Percentiles rank a stretch among this genome's conserved stretches.
phyloP scores from a whole-genome alignment of 345 rosid genomes.

The Gossypium thurberi region DNA sequence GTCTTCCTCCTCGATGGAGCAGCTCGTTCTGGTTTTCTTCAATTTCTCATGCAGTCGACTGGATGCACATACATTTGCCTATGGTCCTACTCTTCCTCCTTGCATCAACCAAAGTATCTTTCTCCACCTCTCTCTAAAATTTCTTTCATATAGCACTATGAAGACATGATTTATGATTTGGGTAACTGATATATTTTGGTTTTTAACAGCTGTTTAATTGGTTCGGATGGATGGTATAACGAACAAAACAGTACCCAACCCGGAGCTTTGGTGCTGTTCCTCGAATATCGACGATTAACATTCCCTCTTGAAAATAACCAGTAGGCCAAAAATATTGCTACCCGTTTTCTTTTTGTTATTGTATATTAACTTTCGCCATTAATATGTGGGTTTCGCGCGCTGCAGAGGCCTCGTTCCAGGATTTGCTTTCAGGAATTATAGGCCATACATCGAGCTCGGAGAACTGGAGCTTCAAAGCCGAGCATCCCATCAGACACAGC shows the following conservation, averaged over 20 bases:
- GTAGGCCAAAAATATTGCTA: constrained; percentile 15
- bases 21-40: constrained; percentile 39
- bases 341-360: background rate
- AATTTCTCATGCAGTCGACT: constrained; percentile 34
- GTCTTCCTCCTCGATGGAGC: constrained; percentile 34
- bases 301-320: constrained; percentile 27
- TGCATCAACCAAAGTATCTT: constrained; percentile 37
- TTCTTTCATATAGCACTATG: background rate
- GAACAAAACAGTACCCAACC: constrained; percentile 33
- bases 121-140: background rate
- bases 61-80: constrained; percentile 60
- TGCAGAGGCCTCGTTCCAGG: constrained; percentile 59
- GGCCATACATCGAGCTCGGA: constrained; percentile 45
- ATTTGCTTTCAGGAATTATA: constrained; percentile 45
- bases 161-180: background rate
- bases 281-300: constrained; percentile 34
- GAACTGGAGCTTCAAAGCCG: constrained; percentile 36
- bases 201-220: constrained; percentile 37
- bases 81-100: constrained; percentile 43
- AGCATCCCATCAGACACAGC: constrained; percentile 39
- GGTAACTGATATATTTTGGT: background rate
- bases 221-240: constrained; percentile 46
- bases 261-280: constrained; percentile 38
- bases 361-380: background rate
- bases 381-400: background rate